Percentiles rank a stretch among this genome's conserved stretches.
Conservation (phyloP, 495 filamentous ascomycete genomes). For the Daldinia childiae region DNA sequence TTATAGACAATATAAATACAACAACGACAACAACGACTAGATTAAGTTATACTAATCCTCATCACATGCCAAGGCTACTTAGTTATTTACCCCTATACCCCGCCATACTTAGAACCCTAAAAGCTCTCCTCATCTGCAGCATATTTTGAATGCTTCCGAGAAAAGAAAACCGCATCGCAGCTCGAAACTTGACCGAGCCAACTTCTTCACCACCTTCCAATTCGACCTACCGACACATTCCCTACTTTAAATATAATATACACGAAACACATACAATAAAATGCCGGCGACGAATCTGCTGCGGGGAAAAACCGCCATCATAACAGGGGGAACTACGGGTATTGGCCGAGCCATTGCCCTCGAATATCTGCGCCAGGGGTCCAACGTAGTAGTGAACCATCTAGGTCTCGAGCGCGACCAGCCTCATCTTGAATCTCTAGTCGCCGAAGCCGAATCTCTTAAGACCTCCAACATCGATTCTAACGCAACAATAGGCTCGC, state of each 20-base stretch:
- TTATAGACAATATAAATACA: too few relatives aligned
- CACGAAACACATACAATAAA: background rate
- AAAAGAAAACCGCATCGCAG: conserved; percentile 1
- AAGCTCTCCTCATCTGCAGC: conserved; percentile 7
- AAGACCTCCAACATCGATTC: conserved; percentile 6
- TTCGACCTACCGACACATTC: conserved; percentile 5
- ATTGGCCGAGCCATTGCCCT: conserved; percentile 81
- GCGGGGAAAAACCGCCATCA: conserved; percentile 73
- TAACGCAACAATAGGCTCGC: conserved; percentile 50
- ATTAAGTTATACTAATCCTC: background rate
- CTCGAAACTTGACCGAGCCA: conserved; percentile 4
- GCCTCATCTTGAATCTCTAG: conserved; percentile 62
- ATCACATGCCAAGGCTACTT: background rate
- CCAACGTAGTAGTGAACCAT: conserved; percentile 75
- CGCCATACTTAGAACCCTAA: background rate
- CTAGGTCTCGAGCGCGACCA: conserved; percentile 65
- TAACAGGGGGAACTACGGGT: conserved; percentile 79
- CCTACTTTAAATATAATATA: background rate
- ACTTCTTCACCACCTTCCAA: conserved; percentile 13
- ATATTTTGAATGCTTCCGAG: background rate
- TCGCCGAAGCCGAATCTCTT: conserved; percentile 61
- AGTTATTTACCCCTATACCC: background rate
- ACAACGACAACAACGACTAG: background rate
- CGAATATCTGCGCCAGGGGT: conserved; percentile 74
- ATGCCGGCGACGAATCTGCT: conserved; percentile 65